These are phyloP conservation scores for Botrytis tulipae DNA, from an alignment of 2,329 filamentous ascomycete species.

Conservation along the genomic window DNA sequence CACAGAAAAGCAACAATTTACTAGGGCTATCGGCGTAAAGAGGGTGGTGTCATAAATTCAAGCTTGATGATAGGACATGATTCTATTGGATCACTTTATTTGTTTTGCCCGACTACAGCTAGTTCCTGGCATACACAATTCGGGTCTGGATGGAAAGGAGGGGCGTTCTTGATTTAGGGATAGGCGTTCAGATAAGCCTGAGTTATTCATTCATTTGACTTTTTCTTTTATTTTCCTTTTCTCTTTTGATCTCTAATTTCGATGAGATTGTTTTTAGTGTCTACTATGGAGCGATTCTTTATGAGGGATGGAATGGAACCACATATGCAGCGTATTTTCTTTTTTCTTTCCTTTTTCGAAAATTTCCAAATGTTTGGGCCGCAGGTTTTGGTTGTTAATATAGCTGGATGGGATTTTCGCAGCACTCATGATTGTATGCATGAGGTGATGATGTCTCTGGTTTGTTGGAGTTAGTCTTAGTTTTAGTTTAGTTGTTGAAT, in stretches of 20 bases:
- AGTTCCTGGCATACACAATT: slow-evolving; percentile 6
- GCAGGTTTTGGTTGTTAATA: neutral
- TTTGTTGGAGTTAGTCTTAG: slow-evolving; percentile 9
- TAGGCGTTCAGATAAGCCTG: slow-evolving; percentile 10
- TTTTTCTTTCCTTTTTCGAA: neutral
- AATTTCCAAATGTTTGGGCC: neutral
- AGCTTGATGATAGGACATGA: neutral
- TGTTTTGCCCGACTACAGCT: neutral
- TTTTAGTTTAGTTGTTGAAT: slow-evolving; percentile 1
- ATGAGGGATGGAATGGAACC: neutral
- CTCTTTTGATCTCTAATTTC: neutral
- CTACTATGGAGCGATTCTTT: slow-evolving; percentile 6
- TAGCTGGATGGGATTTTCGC: neutral
- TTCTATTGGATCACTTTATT: neutral
- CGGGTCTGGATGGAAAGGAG: neutral
- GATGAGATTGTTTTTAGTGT: slow-evolving; percentile 4
- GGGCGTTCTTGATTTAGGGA: slow-evolving; percentile 5
- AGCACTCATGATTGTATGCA: slow-evolving; percentile 2
- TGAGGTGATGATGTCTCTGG: neutral
- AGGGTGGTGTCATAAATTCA: neutral
- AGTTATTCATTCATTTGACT: neutral
- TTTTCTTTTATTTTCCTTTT: neutral
- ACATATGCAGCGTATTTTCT: neutral
- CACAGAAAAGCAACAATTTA: slow-evolving; percentile 7
- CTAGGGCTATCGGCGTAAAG: slow-evolving; percentile 6